A percentile compares a stretch with the other conserved stretches of the same genome.
Evolutionary conservation across 352 stramenopile species (phyloP).

Genomic region (Pythium monospermum): DNA sequence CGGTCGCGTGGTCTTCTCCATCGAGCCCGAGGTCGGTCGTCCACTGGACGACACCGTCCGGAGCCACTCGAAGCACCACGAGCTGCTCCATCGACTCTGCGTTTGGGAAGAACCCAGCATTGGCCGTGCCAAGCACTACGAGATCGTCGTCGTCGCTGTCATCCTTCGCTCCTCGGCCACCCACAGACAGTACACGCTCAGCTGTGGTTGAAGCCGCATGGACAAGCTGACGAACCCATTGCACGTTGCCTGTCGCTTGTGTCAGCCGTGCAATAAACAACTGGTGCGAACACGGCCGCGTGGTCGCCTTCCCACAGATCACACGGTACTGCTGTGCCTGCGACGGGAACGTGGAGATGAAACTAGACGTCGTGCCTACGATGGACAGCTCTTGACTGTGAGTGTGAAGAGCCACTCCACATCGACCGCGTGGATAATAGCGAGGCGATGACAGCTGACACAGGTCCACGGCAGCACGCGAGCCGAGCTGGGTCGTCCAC

Average conservation of each 20-base stretch:
- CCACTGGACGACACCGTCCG: conserved; percentile 20
- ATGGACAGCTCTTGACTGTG: conserved; percentile 10
- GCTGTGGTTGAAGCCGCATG: background rate
- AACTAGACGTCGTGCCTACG: conserved; percentile 16
- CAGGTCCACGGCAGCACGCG: background rate
- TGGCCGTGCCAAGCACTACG: conserved; percentile 5
- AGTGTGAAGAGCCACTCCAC: conserved; percentile 3
- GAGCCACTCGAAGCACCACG: background rate
- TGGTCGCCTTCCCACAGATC: conserved; percentile 6
- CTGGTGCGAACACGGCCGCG: conserved; percentile 11
- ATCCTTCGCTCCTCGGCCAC: too few species aligned
- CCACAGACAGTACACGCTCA: conserved; percentile 3
- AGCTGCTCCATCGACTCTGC: conserved; percentile 21
- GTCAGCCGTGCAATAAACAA: conserved; percentile 16
- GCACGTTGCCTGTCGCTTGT: conserved; percentile 2
- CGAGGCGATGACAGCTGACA: conserved; percentile 9
- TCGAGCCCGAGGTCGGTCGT: conserved; percentile 17
- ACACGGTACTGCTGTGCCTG: conserved; percentile 15
- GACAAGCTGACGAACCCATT: conserved; percentile 17
- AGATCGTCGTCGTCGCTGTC: background rate
- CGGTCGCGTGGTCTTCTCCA: conserved; percentile 16
- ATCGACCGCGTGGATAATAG: conserved; percentile 9
- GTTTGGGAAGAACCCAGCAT: conserved; percentile 11
- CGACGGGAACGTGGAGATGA: conserved; percentile 16
- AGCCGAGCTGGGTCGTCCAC: conserved; percentile 22